These are phyloP conservation scores for Lunularia cruciata DNA, from an alignment of 225 moss, liverwort and hornwort species.

Conservation along the genomic window DNA sequence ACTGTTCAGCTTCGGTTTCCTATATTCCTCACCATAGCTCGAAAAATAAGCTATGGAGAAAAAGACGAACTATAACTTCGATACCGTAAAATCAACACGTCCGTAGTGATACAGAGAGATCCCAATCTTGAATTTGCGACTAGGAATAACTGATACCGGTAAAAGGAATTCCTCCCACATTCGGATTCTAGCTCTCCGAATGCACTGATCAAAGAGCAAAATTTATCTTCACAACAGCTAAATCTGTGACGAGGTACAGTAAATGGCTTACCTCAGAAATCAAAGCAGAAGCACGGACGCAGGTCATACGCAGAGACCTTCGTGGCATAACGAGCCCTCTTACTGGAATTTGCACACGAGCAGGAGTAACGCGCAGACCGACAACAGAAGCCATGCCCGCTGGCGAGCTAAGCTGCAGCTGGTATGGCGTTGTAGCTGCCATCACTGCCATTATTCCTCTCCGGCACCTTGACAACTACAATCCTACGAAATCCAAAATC, in stretches of 20 bases:
- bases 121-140: too few species aligned
- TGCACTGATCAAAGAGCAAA: background rate
- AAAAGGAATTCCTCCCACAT: too few species aligned
- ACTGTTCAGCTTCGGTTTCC: slow-evolving; percentile 17
- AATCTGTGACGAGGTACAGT: too few species aligned
- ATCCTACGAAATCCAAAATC: background rate
- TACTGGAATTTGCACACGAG: slow-evolving; percentile 18
- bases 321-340: slow-evolving; percentile 7
- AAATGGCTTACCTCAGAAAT: background rate
- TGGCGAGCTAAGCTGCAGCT: slow-evolving; percentile 17
- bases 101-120: too few species aligned
- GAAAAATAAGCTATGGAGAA: too few species aligned
- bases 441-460: slow-evolving; percentile 2
- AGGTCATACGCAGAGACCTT: slow-evolving; percentile 14
- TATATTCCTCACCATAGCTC: background rate
- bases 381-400: slow-evolving; percentile 10
- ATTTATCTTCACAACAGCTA: too few species aligned
- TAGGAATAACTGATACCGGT: too few species aligned
- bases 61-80: too few species aligned
- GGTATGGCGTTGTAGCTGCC: slow-evolving; percentile 13
- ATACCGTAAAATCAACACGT: too few species aligned
- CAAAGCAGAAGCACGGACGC: background rate
- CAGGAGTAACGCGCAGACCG: slow-evolving; percentile 25
- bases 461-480: too few species aligned
- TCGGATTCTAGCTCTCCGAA: background rate